Base-by-base conservation (phyloP, 2,329 filamentous ascomycete species). In the Trichoderma simmonsii region DNA sequence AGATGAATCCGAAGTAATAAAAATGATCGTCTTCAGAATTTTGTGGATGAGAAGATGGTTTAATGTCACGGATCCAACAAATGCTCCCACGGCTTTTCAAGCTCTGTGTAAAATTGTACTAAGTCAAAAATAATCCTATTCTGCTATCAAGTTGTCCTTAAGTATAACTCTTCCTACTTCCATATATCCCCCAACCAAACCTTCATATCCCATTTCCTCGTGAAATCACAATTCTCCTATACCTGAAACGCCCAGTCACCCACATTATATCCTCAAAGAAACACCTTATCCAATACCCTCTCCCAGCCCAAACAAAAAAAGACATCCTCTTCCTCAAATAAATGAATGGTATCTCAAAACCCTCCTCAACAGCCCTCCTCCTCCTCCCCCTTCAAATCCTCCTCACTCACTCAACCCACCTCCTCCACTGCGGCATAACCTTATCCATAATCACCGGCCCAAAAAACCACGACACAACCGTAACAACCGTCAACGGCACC, bases 401-500 rank as follows among this genome's bases (percentile, higher is more conserved):
- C 34, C 14, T 36, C 34, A 36, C 11, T 57, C 56, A 59, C 2
- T 60, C 63, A 36, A 61, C 3, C 39, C 26, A 51, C 28, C 30
- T 28, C 36, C 56, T 64, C 60, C 68, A 71, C 4, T 24, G 14
- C 2, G n/a, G 14, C 14, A 26, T 2, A 4, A 60, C 12, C n/a
- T 2, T 8, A 43, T 32, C 9, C 69, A 36, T 34, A 11, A 59
- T 26, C 32, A 5, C 12, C 7, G 61, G 14, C 24, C 60, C 69
- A n/a, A 11, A 12, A 39, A 70, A 73, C 79, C 80, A 80, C 6
- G 74, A 0, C 0, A 60, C 65, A 1, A 74, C 62, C 0, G 79
- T 79, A 0, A 74, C 14, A 0, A 76, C 0, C 0, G 81, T 82
- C 0, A 81, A 73, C 0, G 80, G 79, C 24, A 79, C 59, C 0